Conservation (phyloP, 1,139 yeast species). For the Hansenula sp. region DNA sequence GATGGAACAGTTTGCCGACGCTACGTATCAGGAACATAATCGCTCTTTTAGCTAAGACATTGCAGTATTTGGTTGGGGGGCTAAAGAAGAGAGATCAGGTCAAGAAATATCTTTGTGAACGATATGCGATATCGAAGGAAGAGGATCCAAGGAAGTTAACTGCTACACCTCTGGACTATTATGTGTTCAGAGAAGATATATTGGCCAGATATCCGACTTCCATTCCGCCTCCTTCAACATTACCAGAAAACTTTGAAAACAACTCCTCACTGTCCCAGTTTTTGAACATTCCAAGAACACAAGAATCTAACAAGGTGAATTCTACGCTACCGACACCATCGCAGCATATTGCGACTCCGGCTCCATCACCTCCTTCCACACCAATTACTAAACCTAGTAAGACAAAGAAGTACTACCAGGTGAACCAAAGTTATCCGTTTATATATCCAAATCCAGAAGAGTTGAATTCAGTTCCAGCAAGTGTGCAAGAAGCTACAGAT, state of each 20-base stretch:
- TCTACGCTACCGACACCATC: constrained; percentile 58
- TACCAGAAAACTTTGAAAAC: constrained; percentile 45
- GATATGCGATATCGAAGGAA: constrained; percentile 37
- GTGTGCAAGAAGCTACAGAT: constrained; percentile 74
- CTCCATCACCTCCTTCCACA: constrained; percentile 76
- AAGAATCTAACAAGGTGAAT: constrained; percentile 48
- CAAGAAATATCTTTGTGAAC: constrained; percentile 45
- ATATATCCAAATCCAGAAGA: constrained; percentile 55
- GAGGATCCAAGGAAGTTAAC: constrained; percentile 31
- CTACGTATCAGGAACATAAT: constrained; percentile 53
- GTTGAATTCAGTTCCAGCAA: constrained; percentile 51
- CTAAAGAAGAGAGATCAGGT: constrained; percentile 37
- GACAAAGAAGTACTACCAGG: constrained; percentile 68
- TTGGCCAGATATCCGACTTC: constrained; percentile 72
- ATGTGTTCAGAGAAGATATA: constrained; percentile 72
- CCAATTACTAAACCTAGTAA: constrained; percentile 45
- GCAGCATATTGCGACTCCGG: constrained; percentile 83
- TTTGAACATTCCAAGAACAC: constrained; percentile 57
- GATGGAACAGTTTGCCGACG: constrained; percentile 45
- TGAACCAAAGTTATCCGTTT: constrained; percentile 78
- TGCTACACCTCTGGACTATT: constrained; percentile 78
- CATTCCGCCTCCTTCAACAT: constrained; percentile 41
- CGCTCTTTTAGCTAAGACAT: constrained; percentile 52
- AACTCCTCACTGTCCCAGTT: constrained; percentile 53
- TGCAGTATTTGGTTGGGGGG: constrained; percentile 67